Percentiles rank a stretch among this genome's conserved stretches.
These are phyloP conservation scores for Apiospora malaysiana DNA, from an alignment of 2,329 filamentous ascomycete genomes.

Conservation along the genomic window DNA sequence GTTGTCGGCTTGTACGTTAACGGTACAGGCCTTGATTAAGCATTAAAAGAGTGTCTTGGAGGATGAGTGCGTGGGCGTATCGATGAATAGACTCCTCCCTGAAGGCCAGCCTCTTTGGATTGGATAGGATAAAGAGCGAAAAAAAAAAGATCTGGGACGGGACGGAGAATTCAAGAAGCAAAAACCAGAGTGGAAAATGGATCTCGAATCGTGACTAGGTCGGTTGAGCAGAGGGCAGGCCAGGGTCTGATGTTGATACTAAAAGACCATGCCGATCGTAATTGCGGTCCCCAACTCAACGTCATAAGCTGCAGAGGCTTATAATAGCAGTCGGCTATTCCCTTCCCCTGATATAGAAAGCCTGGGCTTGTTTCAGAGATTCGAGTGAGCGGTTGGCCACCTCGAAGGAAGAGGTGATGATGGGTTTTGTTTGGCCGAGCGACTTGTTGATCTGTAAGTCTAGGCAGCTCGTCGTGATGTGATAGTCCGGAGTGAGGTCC, in stretches of 20 bases:
- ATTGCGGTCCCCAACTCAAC: conserved; percentile 26
- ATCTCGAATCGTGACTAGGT: conserved; percentile 17
- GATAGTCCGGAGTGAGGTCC: background rate
- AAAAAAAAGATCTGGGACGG: conserved; percentile 1
- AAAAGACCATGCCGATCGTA: conserved; percentile 34
- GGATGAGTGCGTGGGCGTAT: background rate
- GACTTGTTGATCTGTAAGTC: background rate
- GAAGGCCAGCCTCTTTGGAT: conserved; percentile 18
- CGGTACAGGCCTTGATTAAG: conserved; percentile 6
- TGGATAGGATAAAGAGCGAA: conserved; percentile 3
- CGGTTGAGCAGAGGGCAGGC: background rate
- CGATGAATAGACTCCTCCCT: background rate
- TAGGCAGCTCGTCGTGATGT: background rate
- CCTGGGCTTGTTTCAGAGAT: conserved; percentile 3
- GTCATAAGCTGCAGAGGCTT: conserved; percentile 17
- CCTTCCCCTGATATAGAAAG: background rate
- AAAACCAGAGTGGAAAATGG: conserved; percentile 11
- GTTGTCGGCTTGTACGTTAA: background rate
- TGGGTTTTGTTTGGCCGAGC: background rate
- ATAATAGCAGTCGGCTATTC: conserved; percentile 3
- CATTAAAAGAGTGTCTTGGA: conserved; percentile 6
- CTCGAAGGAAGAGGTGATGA: background rate
- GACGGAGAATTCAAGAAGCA: conserved; percentile 11
- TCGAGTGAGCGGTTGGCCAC: background rate
- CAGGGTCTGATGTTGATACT: conserved; percentile 20